A percentile compares a stretch with the other conserved stretches of the same genome.
Conservation (phyloP, 495 filamentous ascomycete species). For the Penicillium mononematosum region DNA sequence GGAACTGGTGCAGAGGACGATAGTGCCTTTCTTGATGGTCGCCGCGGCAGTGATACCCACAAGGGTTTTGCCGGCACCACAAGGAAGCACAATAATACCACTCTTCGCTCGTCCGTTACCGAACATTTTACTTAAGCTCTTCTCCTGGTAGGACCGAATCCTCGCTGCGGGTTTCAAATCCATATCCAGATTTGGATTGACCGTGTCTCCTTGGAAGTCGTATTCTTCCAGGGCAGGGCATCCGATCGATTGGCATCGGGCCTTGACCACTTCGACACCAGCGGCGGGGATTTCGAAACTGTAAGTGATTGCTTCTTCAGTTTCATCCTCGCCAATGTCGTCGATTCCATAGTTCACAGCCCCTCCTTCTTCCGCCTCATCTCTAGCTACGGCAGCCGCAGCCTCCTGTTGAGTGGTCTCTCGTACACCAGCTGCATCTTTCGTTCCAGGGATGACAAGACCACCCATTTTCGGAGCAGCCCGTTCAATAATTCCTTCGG, state of each 20-base stretch:
- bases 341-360: conserved; percentile 61
- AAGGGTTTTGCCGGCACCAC: conserved; percentile 94
- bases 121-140: conserved; percentile 98
- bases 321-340: conserved; percentile 84
- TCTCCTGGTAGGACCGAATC: conserved; percentile 77
- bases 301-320: conserved; percentile 81
- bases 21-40: conserved; percentile 93
- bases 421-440: conserved; percentile 81
- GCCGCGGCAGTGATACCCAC: conserved; percentile 97
- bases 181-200: conserved; percentile 91
- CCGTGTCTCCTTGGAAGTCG: conserved; percentile 90
- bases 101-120: conserved; percentile 95
- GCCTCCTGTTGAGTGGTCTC: conserved; percentile 54
- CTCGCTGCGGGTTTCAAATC: conserved; percentile 60
- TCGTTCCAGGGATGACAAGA: conserved; percentile 91
- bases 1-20: conserved; percentile 92
- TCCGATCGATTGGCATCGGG: conserved; percentile 80
- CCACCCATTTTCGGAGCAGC: conserved; percentile 85
- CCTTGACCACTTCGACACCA: conserved; percentile 81
- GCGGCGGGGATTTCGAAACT: conserved; percentile 86
- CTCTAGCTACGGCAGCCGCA: conserved; percentile 29
- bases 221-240: conserved; percentile 94
- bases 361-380: conserved; percentile 43
- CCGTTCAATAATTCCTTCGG: conserved; percentile 70
- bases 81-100: conserved; percentile 96